phyloP scores from a whole-genome alignment of 805 yeast genomes.

The Starmerella floricola region DNA sequence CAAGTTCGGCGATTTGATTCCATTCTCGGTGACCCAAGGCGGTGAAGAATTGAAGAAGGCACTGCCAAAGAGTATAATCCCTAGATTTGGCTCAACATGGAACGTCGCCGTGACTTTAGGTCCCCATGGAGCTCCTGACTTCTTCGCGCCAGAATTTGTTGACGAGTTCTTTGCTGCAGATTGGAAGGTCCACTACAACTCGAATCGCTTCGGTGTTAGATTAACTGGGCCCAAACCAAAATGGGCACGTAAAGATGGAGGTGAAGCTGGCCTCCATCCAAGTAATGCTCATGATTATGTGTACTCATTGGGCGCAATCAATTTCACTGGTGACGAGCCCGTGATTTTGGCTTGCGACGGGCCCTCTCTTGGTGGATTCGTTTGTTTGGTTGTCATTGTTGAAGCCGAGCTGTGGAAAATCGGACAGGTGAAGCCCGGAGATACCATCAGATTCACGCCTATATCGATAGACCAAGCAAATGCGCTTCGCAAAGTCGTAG shows the following conservation, averaged over 20 bases:
- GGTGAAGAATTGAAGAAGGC: constrained; percentile 31
- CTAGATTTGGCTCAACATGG: constrained; percentile 53
- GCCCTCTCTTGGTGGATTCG: constrained; percentile 95
- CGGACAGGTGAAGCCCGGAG: constrained; percentile 96
- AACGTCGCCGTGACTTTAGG: constrained; percentile 88
- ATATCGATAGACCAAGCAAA: constrained; percentile 58
- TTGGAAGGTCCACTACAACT: constrained; percentile 96
- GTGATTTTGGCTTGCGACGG: constrained; percentile 95
- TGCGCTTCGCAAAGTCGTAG: constrained; percentile 48
- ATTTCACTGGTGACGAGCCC: constrained; percentile 98
- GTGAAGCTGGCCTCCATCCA: constrained; percentile 96
- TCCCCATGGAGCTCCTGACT: constrained; percentile 96
- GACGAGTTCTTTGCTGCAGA: constrained; percentile 58
- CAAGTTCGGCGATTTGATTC: constrained; percentile 84
- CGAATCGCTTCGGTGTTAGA: constrained; percentile 93
- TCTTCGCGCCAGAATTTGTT: constrained; percentile 66
- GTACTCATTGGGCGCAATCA: constrained; percentile 89
- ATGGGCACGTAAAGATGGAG: constrained; percentile 96
- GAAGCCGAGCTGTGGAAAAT: constrained; percentile 98
- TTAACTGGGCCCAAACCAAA: constrained; percentile 89
- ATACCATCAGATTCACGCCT: constrained; percentile 67
- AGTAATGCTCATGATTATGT: constrained; percentile 98
- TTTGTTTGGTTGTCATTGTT: constrained; percentile 89
- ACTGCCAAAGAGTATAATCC: constrained; percentile 45
- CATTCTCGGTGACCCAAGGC: constrained; percentile 40